Percentiles rank a stretch among this genome's conserved stretches.
Evolutionary conservation across 2,329 filamentous ascomycete genomes (phyloP).

Genomic region (Laburnicola sp.): DNA sequence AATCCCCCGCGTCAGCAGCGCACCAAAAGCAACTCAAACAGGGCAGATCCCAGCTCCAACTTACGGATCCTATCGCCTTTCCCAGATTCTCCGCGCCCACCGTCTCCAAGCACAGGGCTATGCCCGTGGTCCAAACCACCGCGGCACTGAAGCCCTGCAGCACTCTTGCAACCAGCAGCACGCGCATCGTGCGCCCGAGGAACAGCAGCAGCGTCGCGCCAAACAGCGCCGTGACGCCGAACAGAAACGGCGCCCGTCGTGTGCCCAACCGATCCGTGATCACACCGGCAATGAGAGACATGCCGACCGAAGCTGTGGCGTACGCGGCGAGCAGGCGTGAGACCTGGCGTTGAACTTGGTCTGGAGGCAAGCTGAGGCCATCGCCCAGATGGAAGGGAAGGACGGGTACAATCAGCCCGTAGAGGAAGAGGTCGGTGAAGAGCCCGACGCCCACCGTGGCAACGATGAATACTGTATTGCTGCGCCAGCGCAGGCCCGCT

Average conservation of each 20-base stretch:
- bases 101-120: conserved; percentile 63
- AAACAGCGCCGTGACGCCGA: conserved; percentile 57
- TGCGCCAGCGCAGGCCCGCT: conserved; percentile 56
- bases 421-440: conserved; percentile 63
- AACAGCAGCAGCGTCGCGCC: conserved; percentile 60
- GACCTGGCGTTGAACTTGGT: conserved; percentile 56
- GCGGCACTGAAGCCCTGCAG: conserved; percentile 62
- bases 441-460: conserved; percentile 59
- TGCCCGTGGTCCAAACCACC: conserved; percentile 62
- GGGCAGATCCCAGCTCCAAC: too few relatives aligned
- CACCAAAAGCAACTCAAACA: too few relatives aligned
- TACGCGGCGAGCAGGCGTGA: conserved; percentile 59
- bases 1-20: too few relatives aligned
- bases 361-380: conserved; percentile 53
- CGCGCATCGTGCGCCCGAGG: conserved; percentile 52
- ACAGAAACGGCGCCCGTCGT: conserved; percentile 61
- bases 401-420: conserved; percentile 60
- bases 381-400: conserved; percentile 61
- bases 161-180: conserved; percentile 57
- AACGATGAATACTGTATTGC: conserved; percentile 62
- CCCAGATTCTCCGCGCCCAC: conserved; percentile 61
- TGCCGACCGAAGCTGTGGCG: conserved; percentile 57
- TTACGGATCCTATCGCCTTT: conserved; percentile 63
- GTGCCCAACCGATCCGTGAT: conserved; percentile 56
- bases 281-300: conserved; percentile 57